Percentiles rank a stretch among this genome's conserved stretches.
Evolutionary conservation across 2,329 filamentous ascomycete species (phyloP).

Genomic region (Aspergillus sp.): DNA sequence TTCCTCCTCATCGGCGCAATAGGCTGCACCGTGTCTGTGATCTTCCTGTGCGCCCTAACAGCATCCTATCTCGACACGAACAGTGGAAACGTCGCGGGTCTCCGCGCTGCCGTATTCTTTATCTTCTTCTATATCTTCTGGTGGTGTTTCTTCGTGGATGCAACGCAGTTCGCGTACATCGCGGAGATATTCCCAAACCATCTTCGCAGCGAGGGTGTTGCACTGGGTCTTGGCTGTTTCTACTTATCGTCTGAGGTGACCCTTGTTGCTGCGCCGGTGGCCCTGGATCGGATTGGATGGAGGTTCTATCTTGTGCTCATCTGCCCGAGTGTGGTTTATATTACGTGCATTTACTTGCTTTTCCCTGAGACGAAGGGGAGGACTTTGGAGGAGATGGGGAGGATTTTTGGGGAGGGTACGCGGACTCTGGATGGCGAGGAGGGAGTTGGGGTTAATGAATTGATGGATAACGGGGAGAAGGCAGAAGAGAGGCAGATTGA

Average conservation of each 20-base stretch:
- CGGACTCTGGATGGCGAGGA: too few species aligned
- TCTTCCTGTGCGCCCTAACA: constrained; percentile 36
- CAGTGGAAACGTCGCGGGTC: constrained; percentile 29
- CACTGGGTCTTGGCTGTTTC: constrained; percentile 36
- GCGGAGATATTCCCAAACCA: constrained; percentile 45
- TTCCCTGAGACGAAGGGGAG: constrained; percentile 40
- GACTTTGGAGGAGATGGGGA: constrained; percentile 38
- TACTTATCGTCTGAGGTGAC: constrained; percentile 39
- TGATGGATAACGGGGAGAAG: too few species aligned
- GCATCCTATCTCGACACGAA: constrained; percentile 35
- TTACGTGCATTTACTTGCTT: constrained; percentile 33
- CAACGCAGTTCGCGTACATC: constrained; percentile 45
- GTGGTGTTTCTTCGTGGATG: constrained; percentile 45
- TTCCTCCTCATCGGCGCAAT: constrained; percentile 39
- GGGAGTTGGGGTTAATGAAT: too few species aligned
- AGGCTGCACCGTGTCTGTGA: constrained; percentile 32
- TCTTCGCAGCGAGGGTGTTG: constrained; percentile 38
- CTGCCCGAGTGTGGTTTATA: constrained; percentile 31
- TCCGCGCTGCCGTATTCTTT: constrained; percentile 42
- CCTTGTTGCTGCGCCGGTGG: constrained; percentile 34
- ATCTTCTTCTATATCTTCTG: constrained; percentile 42
- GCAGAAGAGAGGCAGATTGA: too few species aligned
- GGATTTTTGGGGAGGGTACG: constrained; percentile 33
- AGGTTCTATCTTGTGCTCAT: constrained; percentile 42
- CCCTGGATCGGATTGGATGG: constrained; percentile 34